Base-by-base conservation (phyloP, 441 rosid genomes). In the Euphorbia celastroides region DNA sequence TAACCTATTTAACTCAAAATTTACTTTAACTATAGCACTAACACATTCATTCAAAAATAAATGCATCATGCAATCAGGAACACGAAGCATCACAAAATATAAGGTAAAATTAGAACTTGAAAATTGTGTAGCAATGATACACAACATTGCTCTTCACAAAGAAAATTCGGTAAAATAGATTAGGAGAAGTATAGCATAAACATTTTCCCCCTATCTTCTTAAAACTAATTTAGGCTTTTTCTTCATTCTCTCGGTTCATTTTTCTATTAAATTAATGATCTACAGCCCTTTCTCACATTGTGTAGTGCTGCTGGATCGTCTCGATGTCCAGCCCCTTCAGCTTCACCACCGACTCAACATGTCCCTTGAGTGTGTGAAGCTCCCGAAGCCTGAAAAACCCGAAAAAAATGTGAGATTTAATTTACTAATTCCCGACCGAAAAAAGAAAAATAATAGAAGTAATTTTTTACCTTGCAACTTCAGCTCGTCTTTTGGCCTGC, bases 291-390 rank as follows among this genome's bases (percentile, higher is more conserved):
- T 51, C 41, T 83, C 69, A 94, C 73, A 93, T 89, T 0, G 98
- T 94, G 70, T 92, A 94, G 74, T 94, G 97, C 74, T 93, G 97
- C 81, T 93, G 87, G 61, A 90, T 90, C 2, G 96, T 88, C 57
- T 93, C 97, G 34, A 91, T 93, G 73, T 93, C 97, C 69, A 93
- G 75, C 17, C 98, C 98, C 74, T 91, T 90, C 3, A 93, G 89
- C 82, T 93, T 90, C 78, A 88, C 99, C 72, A 94, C 99, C 0
- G 99, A 94, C 68, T 94, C 97, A 0, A 89, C 99, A 10, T 92
- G 99, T 9, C 99, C 99, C 76, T 91, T 94, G 55, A 94, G 91
- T 1, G 99, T 94, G 72, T 77, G 89, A 50, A 94, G 90, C 81
- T 94, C 99, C 70, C 97, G 81, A 50, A 94, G 93, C 92, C 96